A percentile compares a stretch with the other conserved stretches of the same genome.
These are phyloP conservation scores for Parsonsia alboflavescens DNA, from an alignment of 257 asterid genomes.

Conservation along the genomic window DNA sequence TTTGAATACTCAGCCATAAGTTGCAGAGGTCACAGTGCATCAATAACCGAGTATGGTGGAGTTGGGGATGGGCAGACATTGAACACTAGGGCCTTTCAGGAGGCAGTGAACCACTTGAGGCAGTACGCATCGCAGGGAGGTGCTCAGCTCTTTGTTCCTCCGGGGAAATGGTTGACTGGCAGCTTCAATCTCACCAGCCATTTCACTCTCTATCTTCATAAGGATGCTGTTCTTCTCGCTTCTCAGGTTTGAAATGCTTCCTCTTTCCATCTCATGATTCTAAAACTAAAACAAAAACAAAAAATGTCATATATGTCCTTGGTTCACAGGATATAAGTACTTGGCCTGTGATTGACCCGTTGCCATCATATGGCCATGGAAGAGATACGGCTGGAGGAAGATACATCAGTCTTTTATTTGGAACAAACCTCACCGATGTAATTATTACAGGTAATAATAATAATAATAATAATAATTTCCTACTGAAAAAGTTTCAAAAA, in stretches of 20 bases:
- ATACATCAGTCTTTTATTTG: conserved; percentile 76
- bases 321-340: conserved; percentile 58
- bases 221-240: conserved; percentile 72
- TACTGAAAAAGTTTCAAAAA: no score
- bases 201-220: conserved; percentile 79
- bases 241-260: conserved; percentile 52
- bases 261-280: no score
- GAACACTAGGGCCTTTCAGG: conserved; percentile 65
- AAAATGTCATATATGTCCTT: not conserved
- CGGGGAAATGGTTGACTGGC: conserved; percentile 88
- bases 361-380: conserved; percentile 89
- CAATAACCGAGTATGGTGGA: conserved; percentile 73
- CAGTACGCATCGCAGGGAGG: conserved; percentile 60
- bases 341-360: conserved; percentile 74
- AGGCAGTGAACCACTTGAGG: conserved; percentile 54
- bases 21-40: conserved; percentile 76
- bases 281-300: no score
- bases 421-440: conserved; percentile 78
- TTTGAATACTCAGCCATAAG: conserved; percentile 66
- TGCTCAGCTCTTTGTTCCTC: conserved; percentile 65
- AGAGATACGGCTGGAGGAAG: conserved; percentile 88
- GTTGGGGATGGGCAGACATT: conserved; percentile 78
- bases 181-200: conserved; percentile 87
- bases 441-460: conserved; percentile 51
- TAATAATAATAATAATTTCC: no score